These are phyloP conservation scores for barley (Hordeum vulgare) DNA, from an alignment of 176 grass and related monocot species.

Conservation along the genomic window MorexV3_pseudomolecules_assembly NC_058518.1:373054873-373055372, in stretches of 20 bases:
- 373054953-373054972: too few species aligned
- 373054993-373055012: too few species aligned
- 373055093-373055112: conserved; percentile 68
- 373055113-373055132: conserved; percentile 80
- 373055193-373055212: conserved; percentile 65
- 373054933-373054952: neutral
- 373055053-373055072: conserved; percentile 33
- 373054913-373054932: conserved; percentile 11
- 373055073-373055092: conserved; percentile 94
- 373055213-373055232: conserved; percentile 58
- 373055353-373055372: conserved; percentile 74
- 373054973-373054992: too few species aligned
- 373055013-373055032: too few species aligned
- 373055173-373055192: conserved; percentile 63
- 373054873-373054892: conserved; percentile 1
- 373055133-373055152: conserved; percentile 80
- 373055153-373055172: conserved; percentile 53
- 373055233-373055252: conserved; percentile 46
- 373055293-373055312: conserved; percentile 44
- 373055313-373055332: conserved; percentile 56
- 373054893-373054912: neutral
- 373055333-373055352: conserved; percentile 89
- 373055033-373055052: neutral
- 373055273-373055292: conserved; percentile 40
- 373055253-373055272: conserved; percentile 59